A percentile compares a stretch with the other conserved stretches of the same genome.
Evolutionary conservation across 2,329 filamentous ascomycete species (phyloP).

Genomic region (Scedosporium dehoogii): DNA sequence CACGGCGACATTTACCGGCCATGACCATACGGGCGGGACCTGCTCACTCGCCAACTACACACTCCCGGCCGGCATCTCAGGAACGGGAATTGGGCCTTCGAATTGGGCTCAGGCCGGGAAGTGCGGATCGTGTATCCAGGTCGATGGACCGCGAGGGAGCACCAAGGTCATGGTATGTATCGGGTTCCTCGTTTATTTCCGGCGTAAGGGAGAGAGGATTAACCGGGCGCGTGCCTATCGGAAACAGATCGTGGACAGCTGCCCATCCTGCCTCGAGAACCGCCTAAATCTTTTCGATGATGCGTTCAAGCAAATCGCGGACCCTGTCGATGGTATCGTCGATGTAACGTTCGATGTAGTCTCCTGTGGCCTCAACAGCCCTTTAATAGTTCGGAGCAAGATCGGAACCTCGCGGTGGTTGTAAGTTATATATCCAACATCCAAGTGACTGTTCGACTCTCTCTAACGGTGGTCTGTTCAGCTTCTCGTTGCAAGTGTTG

Average conservation of each 20-base stretch:
- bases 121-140: slow-evolving; percentile 11
- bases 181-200: background rate
- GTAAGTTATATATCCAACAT: slow-evolving; percentile 2
- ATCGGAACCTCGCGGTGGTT: slow-evolving; percentile 10
- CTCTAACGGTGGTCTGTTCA: slow-evolving; percentile 5
- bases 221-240: background rate
- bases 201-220: background rate
- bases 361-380: slow-evolving; percentile 7
- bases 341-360: slow-evolving; percentile 9
- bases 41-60: slow-evolving; percentile 11
- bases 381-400: slow-evolving; percentile 11
- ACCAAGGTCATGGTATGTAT: slow-evolving; percentile 11
- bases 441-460: background rate
- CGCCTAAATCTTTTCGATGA: slow-evolving; percentile 10
- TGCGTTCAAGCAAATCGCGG: slow-evolving; percentile 10
- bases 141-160: slow-evolving; percentile 8
- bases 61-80: slow-evolving; percentile 9
- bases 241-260: slow-evolving; percentile 10
- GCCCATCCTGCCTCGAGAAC: slow-evolving; percentile 10
- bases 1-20: slow-evolving; percentile 9
- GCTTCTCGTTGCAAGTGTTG: slow-evolving; percentile 8
- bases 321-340: slow-evolving; percentile 9
- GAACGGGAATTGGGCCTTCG: slow-evolving; percentile 9
- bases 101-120: slow-evolving; percentile 10
- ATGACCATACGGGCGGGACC: slow-evolving; percentile 7